A percentile compares a stretch with the other conserved stretches of the same genome.
These are phyloP conservation scores for Phylloporus arenicola DNA, from an alignment of 768 basidiomycete species.

Conservation along the genomic window DNA sequence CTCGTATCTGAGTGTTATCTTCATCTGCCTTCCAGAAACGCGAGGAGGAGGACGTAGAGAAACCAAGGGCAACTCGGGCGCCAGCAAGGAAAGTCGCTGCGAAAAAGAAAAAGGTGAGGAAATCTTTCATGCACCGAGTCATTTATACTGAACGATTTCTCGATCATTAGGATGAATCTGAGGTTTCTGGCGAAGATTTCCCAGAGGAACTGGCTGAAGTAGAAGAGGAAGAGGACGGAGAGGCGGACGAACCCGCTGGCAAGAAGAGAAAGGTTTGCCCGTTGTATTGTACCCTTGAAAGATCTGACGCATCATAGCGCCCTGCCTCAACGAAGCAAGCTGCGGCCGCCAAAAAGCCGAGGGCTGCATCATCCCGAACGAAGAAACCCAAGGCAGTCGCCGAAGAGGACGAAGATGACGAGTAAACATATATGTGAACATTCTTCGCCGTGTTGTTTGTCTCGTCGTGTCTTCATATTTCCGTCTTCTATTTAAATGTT, in stretches of 20 bases:
- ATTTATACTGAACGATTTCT: neutral
- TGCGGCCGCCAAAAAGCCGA: conserved; percentile 38
- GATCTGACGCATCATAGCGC: conserved; percentile 29
- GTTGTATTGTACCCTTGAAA: neutral
- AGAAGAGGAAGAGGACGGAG: conserved; percentile 47
- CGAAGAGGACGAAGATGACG: conserved; percentile 39
- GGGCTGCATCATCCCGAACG: conserved; percentile 22
- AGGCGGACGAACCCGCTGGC: conserved; percentile 28
- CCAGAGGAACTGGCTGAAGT: conserved; percentile 39
- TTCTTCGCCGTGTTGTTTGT: conserved; percentile 5
- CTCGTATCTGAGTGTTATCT: conserved; percentile 3
- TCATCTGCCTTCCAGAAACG: conserved; percentile 25
- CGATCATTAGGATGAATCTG: conserved; percentile 27
- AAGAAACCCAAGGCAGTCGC: conserved; percentile 43
- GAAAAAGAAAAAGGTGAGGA: conserved; percentile 40
- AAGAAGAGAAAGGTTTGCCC: conserved; percentile 69
- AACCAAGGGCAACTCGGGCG: conserved; percentile 47
- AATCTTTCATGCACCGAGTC: neutral
- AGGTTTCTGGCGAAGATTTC: conserved; percentile 45
- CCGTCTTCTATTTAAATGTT: conserved; percentile 4
- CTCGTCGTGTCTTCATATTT: neutral
- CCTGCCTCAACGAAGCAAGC: conserved; percentile 42
- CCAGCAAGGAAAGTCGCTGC: conserved; percentile 46
- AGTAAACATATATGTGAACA: conserved; percentile 11
- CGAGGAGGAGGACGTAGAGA: conserved; percentile 32